phyloP scores from a whole-genome alignment of 2,329 filamentous ascomycete species.

The Paecilomyces dactylethromorphus region DNA sequence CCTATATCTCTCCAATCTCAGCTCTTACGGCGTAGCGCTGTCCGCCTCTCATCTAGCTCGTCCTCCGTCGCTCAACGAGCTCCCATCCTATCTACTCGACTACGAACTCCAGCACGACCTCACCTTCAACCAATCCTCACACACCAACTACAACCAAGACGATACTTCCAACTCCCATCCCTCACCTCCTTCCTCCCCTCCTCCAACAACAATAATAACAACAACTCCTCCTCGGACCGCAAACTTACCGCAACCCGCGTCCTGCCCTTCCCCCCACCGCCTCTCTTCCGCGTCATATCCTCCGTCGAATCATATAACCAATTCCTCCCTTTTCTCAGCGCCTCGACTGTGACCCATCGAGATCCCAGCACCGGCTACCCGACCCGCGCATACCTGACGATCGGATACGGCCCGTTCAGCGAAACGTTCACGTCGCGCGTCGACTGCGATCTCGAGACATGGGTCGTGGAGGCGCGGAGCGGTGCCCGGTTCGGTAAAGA shows the following conservation, averaged over 20 bases:
- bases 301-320: constrained; percentile 76
- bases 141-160: constrained; percentile 1
- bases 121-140: constrained; percentile 1
- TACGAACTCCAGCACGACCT: background rate
- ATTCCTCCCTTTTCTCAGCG: constrained; percentile 89
- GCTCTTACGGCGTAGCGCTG: background rate
- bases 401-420: constrained; percentile 77
- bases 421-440: constrained; percentile 78
- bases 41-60: background rate
- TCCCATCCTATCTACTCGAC: background rate
- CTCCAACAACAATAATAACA: constrained; percentile 12
- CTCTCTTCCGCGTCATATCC: constrained; percentile 79
- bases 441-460: constrained; percentile 62
- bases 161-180: constrained; percentile 20
- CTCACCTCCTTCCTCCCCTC: constrained; percentile 21
- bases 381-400: constrained; percentile 67
- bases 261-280: constrained; percentile 64
- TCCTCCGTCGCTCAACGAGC: background rate
- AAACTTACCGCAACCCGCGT: constrained; percentile 66
- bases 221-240: constrained; percentile 46
- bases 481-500: constrained; percentile 51
- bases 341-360: constrained; percentile 70
- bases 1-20: background rate
- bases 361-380: constrained; percentile 52
- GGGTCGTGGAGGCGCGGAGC: constrained; percentile 64